Conservation (phyloP, 768 basidiomycete species). For the Collybia sordida region DNA sequence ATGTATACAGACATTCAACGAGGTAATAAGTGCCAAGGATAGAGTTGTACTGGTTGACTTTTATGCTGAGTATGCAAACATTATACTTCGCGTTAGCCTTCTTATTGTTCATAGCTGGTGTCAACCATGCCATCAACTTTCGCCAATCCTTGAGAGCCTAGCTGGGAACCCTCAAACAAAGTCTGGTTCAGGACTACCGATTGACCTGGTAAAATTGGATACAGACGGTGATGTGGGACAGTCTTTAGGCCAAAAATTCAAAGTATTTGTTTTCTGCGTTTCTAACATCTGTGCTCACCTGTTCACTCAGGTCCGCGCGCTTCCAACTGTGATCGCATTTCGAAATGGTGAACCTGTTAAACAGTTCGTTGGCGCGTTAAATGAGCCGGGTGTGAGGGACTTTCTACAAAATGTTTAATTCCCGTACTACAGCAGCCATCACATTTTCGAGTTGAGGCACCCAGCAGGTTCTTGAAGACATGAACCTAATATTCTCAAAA, state of each 20-base stretch:
- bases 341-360: conserved; percentile 56
- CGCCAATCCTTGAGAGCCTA: conserved; percentile 67
- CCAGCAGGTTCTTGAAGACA: no score
- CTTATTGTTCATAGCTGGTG: conserved; percentile 60
- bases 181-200: conserved; percentile 52
- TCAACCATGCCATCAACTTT: conserved; percentile 69
- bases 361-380: conserved; percentile 63
- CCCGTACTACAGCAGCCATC: neutral
- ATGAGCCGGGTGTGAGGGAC: conserved; percentile 38
- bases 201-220: conserved; percentile 77
- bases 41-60: conserved; percentile 75
- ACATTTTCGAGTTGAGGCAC: no score
- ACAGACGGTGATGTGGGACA: conserved; percentile 53
- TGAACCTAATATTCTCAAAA: no score
- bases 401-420: conserved; percentile 44
- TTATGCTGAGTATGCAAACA: conserved; percentile 65
- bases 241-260: conserved; percentile 48
- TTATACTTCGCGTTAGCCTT: conserved; percentile 1
- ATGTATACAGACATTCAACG: conserved; percentile 34
- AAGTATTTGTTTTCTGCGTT: conserved; percentile 35
- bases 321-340: conserved; percentile 85
- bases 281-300: neutral
- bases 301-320: conserved; percentile 53
- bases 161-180: conserved; percentile 39
- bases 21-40: conserved; percentile 37